These are phyloP conservation scores for Alternaria incomplexa DNA, from an alignment of 2,329 filamentous ascomycete genomes.

Conservation along the genomic window DNA sequence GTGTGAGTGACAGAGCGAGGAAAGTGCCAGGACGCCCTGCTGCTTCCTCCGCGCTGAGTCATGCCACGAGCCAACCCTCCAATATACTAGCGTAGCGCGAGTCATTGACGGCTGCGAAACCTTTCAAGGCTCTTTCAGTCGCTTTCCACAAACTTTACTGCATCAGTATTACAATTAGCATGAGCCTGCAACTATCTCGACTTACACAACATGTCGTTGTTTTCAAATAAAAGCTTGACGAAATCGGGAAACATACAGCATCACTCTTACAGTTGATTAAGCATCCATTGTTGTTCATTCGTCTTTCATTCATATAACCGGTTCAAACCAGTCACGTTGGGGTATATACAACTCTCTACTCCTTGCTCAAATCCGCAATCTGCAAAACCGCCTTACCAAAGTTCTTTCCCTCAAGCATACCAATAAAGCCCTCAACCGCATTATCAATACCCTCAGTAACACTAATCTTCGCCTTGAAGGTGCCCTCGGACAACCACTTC, in stretches of 20 bases:
- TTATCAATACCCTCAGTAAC: slow-evolving; percentile 80
- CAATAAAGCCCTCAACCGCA: slow-evolving; percentile 73
- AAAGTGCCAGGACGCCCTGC: neutral
- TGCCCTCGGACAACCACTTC: slow-evolving; percentile 77
- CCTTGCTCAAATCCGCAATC: slow-evolving; percentile 54
- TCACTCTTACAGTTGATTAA: neutral
- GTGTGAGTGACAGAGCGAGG: neutral
- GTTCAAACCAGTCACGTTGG: neutral
- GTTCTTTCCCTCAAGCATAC: slow-evolving; percentile 78
- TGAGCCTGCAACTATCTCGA: no score
- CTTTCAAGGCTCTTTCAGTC: no score
- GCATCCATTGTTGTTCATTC: neutral
- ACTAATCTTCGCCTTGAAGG: slow-evolving; percentile 72
- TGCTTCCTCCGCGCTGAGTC: neutral
- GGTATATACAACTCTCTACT: slow-evolving; percentile 11
- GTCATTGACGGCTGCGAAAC: no score
- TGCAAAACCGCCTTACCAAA: slow-evolving; percentile 86
- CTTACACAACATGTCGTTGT: no score
- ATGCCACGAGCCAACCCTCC: no score
- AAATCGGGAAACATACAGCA: no score
- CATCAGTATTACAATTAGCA: no score
- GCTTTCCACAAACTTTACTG: no score
- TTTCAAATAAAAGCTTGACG: no score
- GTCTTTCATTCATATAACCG: neutral
- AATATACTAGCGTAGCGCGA: neutral